Conservation (phyloP, 2,329 filamentous ascomycete genomes). For the Colletotrichum musae region DNA sequence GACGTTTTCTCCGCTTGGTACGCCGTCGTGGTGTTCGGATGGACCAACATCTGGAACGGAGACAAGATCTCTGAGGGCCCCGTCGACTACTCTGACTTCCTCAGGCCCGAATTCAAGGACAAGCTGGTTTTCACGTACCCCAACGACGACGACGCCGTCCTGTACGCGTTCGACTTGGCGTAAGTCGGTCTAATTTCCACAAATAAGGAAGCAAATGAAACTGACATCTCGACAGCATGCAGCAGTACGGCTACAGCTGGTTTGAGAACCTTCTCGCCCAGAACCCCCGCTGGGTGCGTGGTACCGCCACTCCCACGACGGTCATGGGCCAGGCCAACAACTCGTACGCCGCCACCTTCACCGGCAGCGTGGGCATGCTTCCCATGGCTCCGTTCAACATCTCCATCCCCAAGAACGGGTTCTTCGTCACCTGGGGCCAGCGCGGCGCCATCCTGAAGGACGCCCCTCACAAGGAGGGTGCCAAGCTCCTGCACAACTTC, state of each 20-base stretch:
- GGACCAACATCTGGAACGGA: conserved; percentile 54
- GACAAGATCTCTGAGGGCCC: conserved; percentile 51
- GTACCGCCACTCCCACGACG: conserved; percentile 58
- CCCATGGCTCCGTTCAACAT: conserved; percentile 43
- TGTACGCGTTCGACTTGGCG: conserved; percentile 65
- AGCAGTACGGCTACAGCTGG: conserved; percentile 60
- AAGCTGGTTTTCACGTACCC: conserved; percentile 69
- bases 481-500: conserved; percentile 65
- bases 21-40: conserved; percentile 55
- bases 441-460: conserved; percentile 62
- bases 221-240: conserved; percentile 46
- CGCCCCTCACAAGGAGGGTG: conserved; percentile 63
- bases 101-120: conserved; percentile 65
- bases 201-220: background rate
- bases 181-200: conserved; percentile 45
- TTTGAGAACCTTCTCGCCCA: conserved; percentile 52
- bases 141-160: conserved; percentile 70
- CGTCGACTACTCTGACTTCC: conserved; percentile 59
- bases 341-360: conserved; percentile 53
- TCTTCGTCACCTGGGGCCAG: conserved; percentile 64
- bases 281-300: too few species aligned
- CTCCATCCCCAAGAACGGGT: conserved; percentile 51
- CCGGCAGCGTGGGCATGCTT: conserved; percentile 42
- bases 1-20: conserved; percentile 56
- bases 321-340: conserved; percentile 46